Percentiles rank a stretch among this genome's conserved stretches.
Evolutionary conservation across 805 yeast genomes (phyloP).

Genomic region (Saccharomycopsis sp.): DNA sequence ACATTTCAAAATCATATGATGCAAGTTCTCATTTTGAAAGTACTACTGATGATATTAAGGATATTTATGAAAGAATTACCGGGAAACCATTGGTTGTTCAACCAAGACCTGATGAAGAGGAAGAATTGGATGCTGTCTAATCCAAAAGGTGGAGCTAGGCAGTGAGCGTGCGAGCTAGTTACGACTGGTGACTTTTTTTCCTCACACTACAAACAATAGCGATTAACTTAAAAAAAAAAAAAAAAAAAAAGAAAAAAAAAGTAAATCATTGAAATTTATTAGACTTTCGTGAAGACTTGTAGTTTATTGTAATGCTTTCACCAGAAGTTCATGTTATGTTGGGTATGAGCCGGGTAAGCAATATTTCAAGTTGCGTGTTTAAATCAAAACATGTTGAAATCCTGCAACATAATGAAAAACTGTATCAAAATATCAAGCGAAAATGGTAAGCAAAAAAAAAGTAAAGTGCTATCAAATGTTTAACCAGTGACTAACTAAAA

Average conservation of each 20-base stretch:
- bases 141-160: neutral
- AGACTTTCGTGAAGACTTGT: too few species aligned
- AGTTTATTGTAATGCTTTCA: too few species aligned
- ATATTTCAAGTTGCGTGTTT: conserved; percentile 1
- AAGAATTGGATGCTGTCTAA: conserved; percentile 32
- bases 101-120: conserved; percentile 63
- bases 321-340: neutral
- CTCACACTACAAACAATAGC: too few species aligned
- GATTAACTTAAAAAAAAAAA: too few species aligned
- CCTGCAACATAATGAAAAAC: neutral
- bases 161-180: too few species aligned
- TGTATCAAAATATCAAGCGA: neutral
- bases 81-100: conserved; percentile 88
- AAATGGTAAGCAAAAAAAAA: neutral
- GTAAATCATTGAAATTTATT: too few species aligned
- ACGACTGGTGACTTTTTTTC: too few species aligned
- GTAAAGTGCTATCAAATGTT: neutral
- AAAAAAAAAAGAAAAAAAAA: too few species aligned
- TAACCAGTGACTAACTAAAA: neutral
- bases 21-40: conserved; percentile 93
- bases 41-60: conserved; percentile 95
- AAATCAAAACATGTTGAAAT: too few species aligned
- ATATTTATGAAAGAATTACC: conserved; percentile 81
- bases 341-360: neutral
- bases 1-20: conserved; percentile 83